Evolutionary conservation across 495 filamentous ascomycete genomes (phyloP).

Genomic region (Hyaloscypha variabilis): DNA sequence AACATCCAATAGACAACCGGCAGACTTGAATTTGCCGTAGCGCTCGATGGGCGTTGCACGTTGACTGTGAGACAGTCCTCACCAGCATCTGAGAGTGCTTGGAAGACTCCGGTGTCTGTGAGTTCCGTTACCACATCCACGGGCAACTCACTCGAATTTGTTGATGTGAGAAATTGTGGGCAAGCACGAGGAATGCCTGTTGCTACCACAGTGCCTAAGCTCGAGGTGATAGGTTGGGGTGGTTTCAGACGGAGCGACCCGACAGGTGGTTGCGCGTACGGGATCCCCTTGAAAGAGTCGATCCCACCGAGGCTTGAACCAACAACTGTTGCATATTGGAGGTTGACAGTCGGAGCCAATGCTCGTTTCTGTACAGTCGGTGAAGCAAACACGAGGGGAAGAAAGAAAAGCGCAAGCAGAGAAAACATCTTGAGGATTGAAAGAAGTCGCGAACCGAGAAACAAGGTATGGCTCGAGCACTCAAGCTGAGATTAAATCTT

Average conservation of each 20-base stretch:
- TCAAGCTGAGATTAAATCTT: neutral
- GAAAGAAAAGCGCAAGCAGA: neutral
- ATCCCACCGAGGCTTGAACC: slow-evolving; percentile 11
- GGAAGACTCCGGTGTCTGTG: slow-evolving; percentile 55
- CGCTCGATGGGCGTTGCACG: slow-evolving; percentile 59
- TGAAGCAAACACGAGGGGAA: slow-evolving; percentile 12
- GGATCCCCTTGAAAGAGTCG: slow-evolving; percentile 64
- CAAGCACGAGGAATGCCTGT: slow-evolving; percentile 48
- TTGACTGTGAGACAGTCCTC: slow-evolving; percentile 70
- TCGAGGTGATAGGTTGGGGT: slow-evolving; percentile 53
- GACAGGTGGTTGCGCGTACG: slow-evolving; percentile 63
- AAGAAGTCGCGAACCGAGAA: neutral
- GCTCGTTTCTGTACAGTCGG: slow-evolving; percentile 3
- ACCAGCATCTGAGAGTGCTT: slow-evolving; percentile 47
- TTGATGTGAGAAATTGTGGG: slow-evolving; percentile 45
- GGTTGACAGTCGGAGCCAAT: slow-evolving; percentile 8
- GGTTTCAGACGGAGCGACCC: slow-evolving; percentile 58
- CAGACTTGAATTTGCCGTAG: slow-evolving; percentile 41
- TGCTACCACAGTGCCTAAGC: slow-evolving; percentile 45
- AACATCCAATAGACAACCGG: slow-evolving; percentile 71
- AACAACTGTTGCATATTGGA: slow-evolving; percentile 17
- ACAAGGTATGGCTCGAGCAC: neutral
- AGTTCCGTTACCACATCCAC: slow-evolving; percentile 51
- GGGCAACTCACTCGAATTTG: slow-evolving; percentile 40
- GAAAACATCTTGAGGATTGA: neutral